These are phyloP conservation scores for Excoecaria agallocha DNA, from an alignment of 345 rosid genomes.

Conservation along the genomic window DNA sequence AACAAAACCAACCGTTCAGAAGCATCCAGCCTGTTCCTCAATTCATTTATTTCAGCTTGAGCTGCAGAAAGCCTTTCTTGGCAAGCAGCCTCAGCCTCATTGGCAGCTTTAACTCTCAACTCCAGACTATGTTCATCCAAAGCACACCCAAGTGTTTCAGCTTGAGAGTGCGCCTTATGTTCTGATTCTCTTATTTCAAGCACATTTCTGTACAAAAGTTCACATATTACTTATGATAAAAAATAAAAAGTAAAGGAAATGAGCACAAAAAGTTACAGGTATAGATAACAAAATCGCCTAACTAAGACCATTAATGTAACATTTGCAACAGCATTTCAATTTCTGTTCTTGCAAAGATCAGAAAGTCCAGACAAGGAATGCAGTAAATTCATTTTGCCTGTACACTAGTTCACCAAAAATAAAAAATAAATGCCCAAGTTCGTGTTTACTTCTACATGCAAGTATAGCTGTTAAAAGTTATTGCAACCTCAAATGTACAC, in stretches of 20 bases:
- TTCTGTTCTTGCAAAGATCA: not conserved
- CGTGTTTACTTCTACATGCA: not conserved
- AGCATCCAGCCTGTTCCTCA: constrained; percentile 67
- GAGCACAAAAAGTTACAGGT: not conserved
- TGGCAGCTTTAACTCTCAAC: constrained; percentile 94
- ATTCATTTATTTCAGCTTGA: constrained; percentile 78
- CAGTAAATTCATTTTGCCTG: not conserved
- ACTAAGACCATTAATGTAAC: not conserved
- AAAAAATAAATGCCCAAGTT: not conserved
- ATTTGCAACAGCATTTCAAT: not conserved
- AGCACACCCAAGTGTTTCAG: constrained; percentile 61
- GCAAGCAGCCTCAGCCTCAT: constrained; percentile 87
- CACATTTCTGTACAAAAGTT: constrained; percentile 49
- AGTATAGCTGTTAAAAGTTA: not conserved
- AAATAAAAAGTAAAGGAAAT: not conserved
- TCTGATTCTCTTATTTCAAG: constrained; percentile 79
- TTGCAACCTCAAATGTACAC: not conserved
- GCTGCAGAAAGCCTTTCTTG: constrained; percentile 80
- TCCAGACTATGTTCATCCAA: constrained; percentile 87
- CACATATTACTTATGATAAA: not conserved
- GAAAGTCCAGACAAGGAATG: not conserved
- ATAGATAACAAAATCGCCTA: not conserved
- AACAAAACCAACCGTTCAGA: constrained; percentile 61
- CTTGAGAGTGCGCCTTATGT: constrained; percentile 67
- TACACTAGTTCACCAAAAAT: not conserved